A percentile compares a stretch with the other conserved stretches of the same genome.
Evolutionary conservation across 2,329 filamentous ascomycete species (phyloP).

Genomic region (Capronia americana): DNA sequence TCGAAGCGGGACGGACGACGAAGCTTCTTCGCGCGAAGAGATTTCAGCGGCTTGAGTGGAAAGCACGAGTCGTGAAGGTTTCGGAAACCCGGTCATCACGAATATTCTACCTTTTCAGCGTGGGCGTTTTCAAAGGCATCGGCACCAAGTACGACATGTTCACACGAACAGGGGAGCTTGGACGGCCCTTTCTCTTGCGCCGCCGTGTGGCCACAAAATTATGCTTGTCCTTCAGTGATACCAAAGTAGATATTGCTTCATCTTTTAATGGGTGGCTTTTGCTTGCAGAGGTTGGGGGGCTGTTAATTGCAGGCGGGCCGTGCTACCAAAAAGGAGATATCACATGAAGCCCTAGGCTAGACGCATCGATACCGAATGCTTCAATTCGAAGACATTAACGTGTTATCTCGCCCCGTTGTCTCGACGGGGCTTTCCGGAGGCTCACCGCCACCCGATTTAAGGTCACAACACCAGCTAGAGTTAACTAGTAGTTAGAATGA

Average conservation of each 20-base stretch:
- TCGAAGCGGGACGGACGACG: conserved; percentile 52
- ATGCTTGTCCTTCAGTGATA: conserved; percentile 29
- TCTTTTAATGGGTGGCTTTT: conserved; percentile 4
- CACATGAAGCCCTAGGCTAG: background rate
- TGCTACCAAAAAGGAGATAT: conserved; percentile 1
- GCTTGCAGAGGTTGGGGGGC: background rate
- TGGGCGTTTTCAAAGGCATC: conserved; percentile 12
- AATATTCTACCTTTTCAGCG: conserved; percentile 17
- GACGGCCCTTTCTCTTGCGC: conserved; percentile 1
- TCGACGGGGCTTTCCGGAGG: background rate
- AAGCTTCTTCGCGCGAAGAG: conserved; percentile 55
- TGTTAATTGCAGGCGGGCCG: conserved; percentile 1
- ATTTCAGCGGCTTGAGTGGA: conserved; percentile 41
- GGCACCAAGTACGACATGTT: background rate
- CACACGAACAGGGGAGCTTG: background rate
- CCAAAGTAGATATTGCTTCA: conserved; percentile 19
- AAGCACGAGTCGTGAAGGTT: conserved; percentile 31
- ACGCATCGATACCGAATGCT: background rate
- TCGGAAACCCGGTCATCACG: background rate
- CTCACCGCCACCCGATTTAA: conserved; percentile 1
- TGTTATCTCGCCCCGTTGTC: conserved; percentile 1
- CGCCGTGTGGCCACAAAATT: background rate
- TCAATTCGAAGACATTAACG: background rate
- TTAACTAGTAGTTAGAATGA: background rate
- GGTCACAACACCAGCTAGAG: background rate